phyloP scores from a whole-genome alignment of 2,329 filamentous ascomycete genomes.

The Plectosphaerella plurivora region DNA sequence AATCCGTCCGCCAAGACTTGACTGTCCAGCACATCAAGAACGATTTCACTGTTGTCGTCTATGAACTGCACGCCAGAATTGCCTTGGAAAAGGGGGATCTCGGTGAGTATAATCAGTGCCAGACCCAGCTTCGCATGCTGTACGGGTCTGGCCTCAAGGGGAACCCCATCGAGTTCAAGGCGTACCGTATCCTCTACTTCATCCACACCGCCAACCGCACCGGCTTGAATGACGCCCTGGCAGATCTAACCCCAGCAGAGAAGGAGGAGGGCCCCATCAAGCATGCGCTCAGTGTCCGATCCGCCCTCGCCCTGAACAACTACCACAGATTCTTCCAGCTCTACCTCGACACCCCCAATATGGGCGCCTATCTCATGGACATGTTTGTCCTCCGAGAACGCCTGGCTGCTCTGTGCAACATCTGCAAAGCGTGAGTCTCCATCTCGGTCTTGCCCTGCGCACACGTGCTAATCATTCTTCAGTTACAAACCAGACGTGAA shows the following conservation, averaged over 20 bases:
- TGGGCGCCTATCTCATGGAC: constrained; percentile 98
- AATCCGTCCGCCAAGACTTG: constrained; percentile 94
- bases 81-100: constrained; percentile 97
- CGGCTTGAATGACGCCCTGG: constrained; percentile 95
- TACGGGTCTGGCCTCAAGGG: constrained; percentile 85
- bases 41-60: constrained; percentile 92
- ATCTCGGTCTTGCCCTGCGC: background rate
- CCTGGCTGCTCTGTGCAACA: constrained; percentile 81
- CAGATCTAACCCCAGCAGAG: constrained; percentile 98
- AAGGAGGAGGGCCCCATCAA: constrained; percentile 80
- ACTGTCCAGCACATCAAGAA: constrained; percentile 97
- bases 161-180: constrained; percentile 93
- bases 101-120: constrained; percentile 99
- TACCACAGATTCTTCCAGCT: constrained; percentile 98
- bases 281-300: constrained; percentile 88
- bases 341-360: constrained; percentile 89
- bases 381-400: constrained; percentile 97
- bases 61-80: constrained; percentile 96
- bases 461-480: constrained; percentile 37
- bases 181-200: constrained; percentile 99
- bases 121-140: constrained; percentile 91
- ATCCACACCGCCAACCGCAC: constrained; percentile 98
- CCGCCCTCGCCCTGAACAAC: constrained; percentile 86
- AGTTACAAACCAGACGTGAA: constrained; percentile 92
- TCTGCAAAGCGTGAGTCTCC: constrained; percentile 86